phyloP scores from a whole-genome alignment of 1,139 yeast genomes.

The Geotrichum klebahnii region DNA sequence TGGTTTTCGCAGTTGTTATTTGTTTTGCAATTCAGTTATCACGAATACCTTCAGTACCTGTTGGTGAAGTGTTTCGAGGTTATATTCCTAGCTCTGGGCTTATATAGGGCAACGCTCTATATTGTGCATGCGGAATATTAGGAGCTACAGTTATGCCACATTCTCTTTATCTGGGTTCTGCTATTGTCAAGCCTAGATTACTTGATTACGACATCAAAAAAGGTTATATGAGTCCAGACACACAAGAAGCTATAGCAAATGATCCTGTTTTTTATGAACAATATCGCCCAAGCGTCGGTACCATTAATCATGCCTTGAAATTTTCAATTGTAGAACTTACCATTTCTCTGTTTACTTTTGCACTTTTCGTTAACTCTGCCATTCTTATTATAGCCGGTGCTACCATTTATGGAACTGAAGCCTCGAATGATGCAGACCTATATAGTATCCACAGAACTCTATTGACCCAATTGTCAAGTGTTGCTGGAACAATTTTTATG shows the following conservation, averaged over 20 bases:
- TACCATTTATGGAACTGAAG: conserved; percentile 62
- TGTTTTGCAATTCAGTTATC: conserved; percentile 80
- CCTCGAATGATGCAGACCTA: conserved; percentile 81
- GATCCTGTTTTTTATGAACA: conserved; percentile 32
- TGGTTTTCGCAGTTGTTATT: conserved; percentile 76
- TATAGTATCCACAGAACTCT: conserved; percentile 78
- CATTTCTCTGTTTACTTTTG: conserved; percentile 70
- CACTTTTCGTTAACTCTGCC: conserved; percentile 80
- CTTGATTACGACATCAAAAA: conserved; percentile 71
- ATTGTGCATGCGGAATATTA: conserved; percentile 79
- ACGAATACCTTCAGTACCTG: conserved; percentile 50
- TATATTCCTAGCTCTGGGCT: conserved; percentile 73
- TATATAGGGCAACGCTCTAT: conserved; percentile 75
- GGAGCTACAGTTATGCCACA: conserved; percentile 99
- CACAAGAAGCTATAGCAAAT: conserved; percentile 24
- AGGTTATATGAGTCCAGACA: conserved; percentile 46
- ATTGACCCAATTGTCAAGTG: conserved; percentile 68
- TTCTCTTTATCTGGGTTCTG: conserved; percentile 84
- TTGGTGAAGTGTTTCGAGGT: conserved; percentile 60
- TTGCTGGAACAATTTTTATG: conserved; percentile 91
- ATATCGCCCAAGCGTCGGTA: conserved; percentile 65
- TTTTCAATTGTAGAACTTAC: conserved; percentile 74
- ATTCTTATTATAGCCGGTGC: conserved; percentile 84
- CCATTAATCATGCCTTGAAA: conserved; percentile 64
- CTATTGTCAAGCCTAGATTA: conserved; percentile 85